phyloP scores from a whole-genome alignment of 306 rosid species.

The Dalbergia oliveri region DNA sequence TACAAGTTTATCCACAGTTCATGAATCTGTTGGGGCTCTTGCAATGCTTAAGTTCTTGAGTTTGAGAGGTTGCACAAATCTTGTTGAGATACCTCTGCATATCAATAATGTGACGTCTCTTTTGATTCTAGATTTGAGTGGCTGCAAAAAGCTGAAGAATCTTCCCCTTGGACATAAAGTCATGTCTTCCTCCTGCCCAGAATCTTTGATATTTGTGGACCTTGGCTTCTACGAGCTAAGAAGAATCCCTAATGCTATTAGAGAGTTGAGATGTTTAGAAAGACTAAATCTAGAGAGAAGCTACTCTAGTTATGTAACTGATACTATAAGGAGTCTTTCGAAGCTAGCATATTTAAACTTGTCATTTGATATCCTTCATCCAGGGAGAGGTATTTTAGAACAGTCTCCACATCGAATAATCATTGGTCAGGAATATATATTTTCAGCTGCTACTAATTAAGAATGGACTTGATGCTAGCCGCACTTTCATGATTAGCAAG shows the following conservation, averaged over 20 bases:
- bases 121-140: not conserved
- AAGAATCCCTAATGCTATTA: no score
- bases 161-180: constrained; percentile 12
- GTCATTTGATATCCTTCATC: not conserved
- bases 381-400: not conserved
- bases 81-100: not conserved
- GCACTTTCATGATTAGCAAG: not conserved
- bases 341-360: not conserved
- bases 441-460: not conserved
- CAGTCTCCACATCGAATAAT: not conserved
- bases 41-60: not conserved
- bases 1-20: not conserved
- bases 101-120: not conserved
- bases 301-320: not conserved
- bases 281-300: not conserved
- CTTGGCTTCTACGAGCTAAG: no score
- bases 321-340: not conserved
- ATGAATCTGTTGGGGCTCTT: constrained; percentile 1
- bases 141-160: not conserved
- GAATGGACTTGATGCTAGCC: not conserved
- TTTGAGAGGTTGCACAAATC: not conserved
- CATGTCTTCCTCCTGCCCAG: not conserved
- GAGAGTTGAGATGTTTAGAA: no score
- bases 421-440: not conserved
- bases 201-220: no score